Percentiles rank a stretch among this genome's conserved stretches.
Evolutionary conservation across 164 flowering plant genomes (phyloP).

Genomic region (Tinospora cordifolia): DNA sequence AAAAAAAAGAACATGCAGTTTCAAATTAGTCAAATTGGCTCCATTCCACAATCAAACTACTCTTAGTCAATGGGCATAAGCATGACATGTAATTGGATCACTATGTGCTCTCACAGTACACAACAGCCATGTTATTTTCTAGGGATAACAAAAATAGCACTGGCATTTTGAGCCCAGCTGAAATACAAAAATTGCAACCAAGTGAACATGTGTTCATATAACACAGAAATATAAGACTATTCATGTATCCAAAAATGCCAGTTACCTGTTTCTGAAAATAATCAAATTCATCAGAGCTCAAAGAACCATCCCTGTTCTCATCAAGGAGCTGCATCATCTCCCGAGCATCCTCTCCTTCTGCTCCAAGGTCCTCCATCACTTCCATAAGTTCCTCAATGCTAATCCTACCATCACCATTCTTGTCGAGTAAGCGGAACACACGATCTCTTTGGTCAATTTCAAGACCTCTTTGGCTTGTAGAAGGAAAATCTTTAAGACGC

Average conservation of each 20-base stretch:
- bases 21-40: too few species aligned
- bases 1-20: too few species aligned
- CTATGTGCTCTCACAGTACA: not conserved
- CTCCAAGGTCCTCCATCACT: constrained; percentile 96
- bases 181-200: not conserved
- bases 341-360: constrained; percentile 75
- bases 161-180: not conserved
- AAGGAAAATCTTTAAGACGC: constrained; percentile 70
- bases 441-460: constrained; percentile 45
- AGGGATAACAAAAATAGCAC: not conserved
- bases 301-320: constrained; percentile 84
- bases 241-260: not conserved
- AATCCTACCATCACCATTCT: constrained; percentile 94
- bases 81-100: not conserved
- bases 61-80: not conserved
- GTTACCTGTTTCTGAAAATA: constrained; percentile 74
- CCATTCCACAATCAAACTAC: too few species aligned
- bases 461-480: constrained; percentile 33
- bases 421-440: constrained; percentile 79
- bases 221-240: constrained; percentile 1
- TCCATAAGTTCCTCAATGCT: constrained; percentile 91
- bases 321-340: constrained; percentile 94
- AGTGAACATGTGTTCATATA: not conserved
- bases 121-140: not conserved
- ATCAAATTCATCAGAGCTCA: constrained; percentile 91